Percentiles rank a stretch among this genome's conserved stretches.
Conservation (phyloP, 345 rosid genomes). For the Luvunga scandens region DNA sequence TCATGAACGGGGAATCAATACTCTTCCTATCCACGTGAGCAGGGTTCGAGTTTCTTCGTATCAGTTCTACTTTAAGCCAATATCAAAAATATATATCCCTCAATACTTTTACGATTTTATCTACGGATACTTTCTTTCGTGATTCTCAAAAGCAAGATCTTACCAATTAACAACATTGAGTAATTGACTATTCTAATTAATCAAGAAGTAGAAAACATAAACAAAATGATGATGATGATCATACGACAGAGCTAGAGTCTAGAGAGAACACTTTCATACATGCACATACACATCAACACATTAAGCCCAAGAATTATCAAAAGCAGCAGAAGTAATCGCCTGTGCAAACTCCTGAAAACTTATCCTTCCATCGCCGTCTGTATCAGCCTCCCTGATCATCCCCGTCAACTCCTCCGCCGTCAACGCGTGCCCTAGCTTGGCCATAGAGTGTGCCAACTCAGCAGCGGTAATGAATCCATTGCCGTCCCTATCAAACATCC, state of each 20-base stretch:
- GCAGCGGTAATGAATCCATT: constrained; percentile 81
- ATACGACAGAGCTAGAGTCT: constrained; percentile 2
- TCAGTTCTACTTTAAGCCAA: too few species aligned
- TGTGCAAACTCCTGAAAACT: constrained; percentile 69
- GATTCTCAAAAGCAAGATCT: too few species aligned
- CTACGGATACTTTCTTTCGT: too few species aligned
- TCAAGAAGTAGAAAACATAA: too few species aligned
- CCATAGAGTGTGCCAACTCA: constrained; percentile 88
- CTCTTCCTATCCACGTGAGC: too few species aligned
- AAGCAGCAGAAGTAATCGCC: constrained; percentile 89
- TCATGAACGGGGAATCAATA: too few species aligned
- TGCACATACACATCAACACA: too few species aligned
- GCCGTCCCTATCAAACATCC: constrained; percentile 72
- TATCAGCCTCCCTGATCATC: constrained; percentile 95
- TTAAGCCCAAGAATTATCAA: constrained; percentile 79
- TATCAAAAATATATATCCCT: too few species aligned
- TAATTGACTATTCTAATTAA: too few species aligned
- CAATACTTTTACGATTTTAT: too few species aligned
- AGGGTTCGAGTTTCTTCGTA: too few species aligned
- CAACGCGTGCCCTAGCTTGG: constrained; percentile 75
- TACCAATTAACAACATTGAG: too few species aligned
- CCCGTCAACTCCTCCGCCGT: constrained; percentile 81
- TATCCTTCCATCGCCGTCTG: constrained; percentile 88
- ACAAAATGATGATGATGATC: not conserved
- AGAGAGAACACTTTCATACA: not conserved